Evolutionary conservation across 2,329 filamentous ascomycete species (phyloP).

Genomic region (Ceratocystis variospora): DNA sequence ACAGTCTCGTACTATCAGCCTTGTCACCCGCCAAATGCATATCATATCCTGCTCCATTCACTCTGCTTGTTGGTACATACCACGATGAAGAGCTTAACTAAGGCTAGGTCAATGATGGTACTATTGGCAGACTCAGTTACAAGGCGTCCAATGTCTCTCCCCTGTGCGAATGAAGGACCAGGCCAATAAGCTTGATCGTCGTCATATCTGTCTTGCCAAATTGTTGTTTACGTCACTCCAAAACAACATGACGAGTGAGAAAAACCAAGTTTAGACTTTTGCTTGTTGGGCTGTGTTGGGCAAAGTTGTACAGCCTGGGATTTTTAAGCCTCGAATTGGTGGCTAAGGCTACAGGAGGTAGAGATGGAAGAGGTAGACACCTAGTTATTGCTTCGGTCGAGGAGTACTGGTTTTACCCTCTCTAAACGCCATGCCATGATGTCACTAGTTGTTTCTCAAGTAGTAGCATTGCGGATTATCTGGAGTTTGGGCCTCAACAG

Average conservation of each 20-base stretch:
- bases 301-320: not conserved
- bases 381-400: not conserved
- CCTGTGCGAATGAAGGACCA: not conserved
- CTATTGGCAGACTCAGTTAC: not conserved
- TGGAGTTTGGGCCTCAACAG: not conserved
- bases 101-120: not conserved
- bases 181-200: not conserved
- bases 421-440: not conserved
- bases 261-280: not conserved
- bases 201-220: not conserved
- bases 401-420: not conserved
- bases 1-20: not conserved
- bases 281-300: not conserved
- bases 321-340: not conserved
- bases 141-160: not conserved
- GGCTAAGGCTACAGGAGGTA: too few relatives aligned
- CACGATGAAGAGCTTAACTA: not conserved
- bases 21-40: not conserved
- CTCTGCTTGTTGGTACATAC: not conserved
- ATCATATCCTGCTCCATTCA: not conserved
- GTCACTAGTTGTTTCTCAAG: not conserved
- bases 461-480: not conserved
- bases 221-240: slow-evolving; percentile 4
- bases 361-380: not conserved
- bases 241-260: slow-evolving; percentile 1